Base-by-base conservation (phyloP, 768 basidiomycete species). In the Lactarius quietus region DNA sequence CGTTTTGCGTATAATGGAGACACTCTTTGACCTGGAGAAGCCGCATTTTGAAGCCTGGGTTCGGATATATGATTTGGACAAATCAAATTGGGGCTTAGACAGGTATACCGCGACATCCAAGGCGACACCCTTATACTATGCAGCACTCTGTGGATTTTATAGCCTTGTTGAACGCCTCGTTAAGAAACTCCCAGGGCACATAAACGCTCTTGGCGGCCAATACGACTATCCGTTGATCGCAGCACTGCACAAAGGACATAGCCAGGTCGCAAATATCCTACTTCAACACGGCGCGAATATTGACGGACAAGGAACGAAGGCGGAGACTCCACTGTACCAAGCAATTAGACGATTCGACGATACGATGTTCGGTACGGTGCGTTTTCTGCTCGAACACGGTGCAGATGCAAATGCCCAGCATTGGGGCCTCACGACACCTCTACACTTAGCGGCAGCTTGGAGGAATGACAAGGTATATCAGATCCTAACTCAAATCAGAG, bases 321-420 rank as follows among this genome's bases (percentile, higher is more conserved):
- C 12, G 14, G 10, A 12, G 23, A 51, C 48, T 15, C 48, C 48
- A 15, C 23, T 51, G 6, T 23, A 51, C 23, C 23, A 1, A 6
- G 2, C 2, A 26, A 2, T 15, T 15, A 0, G 6, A 26, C 15
- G 1, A 1, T 0, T 2, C 48, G 0, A 26, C 48, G 1, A 26
- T 6, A 3, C 3, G 14, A 23, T 12, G 6, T 23, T 51, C 14
- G 23, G 12, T 12, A 23, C 48, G 5, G 48, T 14, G 5, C 45
- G 12, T n/a, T 23, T 45, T 45, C 45, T 45, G 4, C 45, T 45
- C 4, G 23, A 45, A 12, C 9, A 45, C 5, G 45, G 45, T n/a
- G 45, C 45, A 6, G 23, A 45, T 23, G n/a, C 10, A 12, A 23
- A 45, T 45, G n/a, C 45, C 1, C 45, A n/a, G 23, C 45, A 14